These are phyloP conservation scores for Pugionium dolabratum DNA, from an alignment of 345 rosid genomes.

Conservation along the genomic window DNA sequence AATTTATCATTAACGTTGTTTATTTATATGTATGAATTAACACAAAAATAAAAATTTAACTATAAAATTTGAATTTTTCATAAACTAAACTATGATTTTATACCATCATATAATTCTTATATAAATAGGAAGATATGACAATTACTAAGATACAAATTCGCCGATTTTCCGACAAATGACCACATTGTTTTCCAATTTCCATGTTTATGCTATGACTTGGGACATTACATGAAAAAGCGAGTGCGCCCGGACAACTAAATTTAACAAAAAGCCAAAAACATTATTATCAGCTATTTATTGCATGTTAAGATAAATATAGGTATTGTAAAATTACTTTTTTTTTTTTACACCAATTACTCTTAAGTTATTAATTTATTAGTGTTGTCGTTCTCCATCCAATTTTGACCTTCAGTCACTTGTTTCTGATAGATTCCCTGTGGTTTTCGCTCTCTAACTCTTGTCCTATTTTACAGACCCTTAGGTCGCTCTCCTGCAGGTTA, in stretches of 20 bases:
- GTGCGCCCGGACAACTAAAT: conserved; percentile 2
- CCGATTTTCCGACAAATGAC: background rate
- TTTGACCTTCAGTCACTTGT: conserved; percentile 28
- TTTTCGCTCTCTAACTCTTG: conserved; percentile 2
- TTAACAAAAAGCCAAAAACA: conserved; percentile 1
- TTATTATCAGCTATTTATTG: background rate
- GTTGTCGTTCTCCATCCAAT: conserved; percentile 8
- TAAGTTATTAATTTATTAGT: background rate
- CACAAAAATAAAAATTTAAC: too few relatives aligned
- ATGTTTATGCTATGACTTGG: conserved; percentile 16
- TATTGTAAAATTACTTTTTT: too few relatives aligned
- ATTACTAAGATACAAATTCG: too few relatives aligned
- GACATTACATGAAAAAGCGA: conserved; percentile 24
- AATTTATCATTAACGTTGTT: too few relatives aligned
- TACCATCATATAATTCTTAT: too few relatives aligned
- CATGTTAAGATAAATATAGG: background rate
- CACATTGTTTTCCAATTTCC: conserved; percentile 29
- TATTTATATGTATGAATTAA: too few relatives aligned
- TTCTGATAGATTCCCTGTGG: conserved; percentile 31
- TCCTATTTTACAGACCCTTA: conserved; percentile 21
- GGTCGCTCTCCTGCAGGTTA: conserved; percentile 23
- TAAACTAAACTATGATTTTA: too few relatives aligned
- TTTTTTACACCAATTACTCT: too few relatives aligned
- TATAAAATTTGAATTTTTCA: too few relatives aligned
- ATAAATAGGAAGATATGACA: too few relatives aligned